A percentile compares a stretch with the other conserved stretches of the same genome.
phyloP scores from a whole-genome alignment of 2,329 filamentous ascomycete species.

The Penicillium sp. region DNA sequence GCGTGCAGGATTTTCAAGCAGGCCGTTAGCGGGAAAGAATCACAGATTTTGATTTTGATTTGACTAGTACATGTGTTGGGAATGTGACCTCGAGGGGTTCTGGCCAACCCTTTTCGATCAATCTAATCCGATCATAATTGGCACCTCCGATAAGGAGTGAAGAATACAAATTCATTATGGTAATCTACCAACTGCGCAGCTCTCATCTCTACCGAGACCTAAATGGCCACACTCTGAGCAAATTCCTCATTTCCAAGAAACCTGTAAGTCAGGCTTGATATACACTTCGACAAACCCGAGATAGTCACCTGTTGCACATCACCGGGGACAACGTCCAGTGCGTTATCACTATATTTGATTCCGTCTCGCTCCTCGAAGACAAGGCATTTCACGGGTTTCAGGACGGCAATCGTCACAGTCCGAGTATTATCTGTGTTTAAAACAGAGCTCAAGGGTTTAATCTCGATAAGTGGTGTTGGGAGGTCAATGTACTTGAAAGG shows the following conservation, averaged over 20 bases:
- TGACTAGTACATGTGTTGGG: too few species aligned
- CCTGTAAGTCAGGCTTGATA: background rate
- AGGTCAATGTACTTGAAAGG: conserved; percentile 61
- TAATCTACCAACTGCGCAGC: background rate
- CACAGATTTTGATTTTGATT: too few species aligned
- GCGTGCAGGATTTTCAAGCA: background rate
- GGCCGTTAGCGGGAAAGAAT: background rate
- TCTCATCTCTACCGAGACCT: background rate
- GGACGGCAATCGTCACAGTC: conserved; percentile 45
- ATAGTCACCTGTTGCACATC: conserved; percentile 50
- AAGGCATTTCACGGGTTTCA: conserved; percentile 59
- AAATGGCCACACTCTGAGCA: background rate
- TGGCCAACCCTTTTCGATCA: too few species aligned
- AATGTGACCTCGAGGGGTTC: too few species aligned
- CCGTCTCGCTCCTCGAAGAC: conserved; percentile 60
- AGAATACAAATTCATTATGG: background rate
- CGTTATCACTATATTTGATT: conserved; percentile 55
- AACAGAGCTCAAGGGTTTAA: background rate
- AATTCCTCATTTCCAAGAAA: background rate
- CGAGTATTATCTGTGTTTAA: background rate
- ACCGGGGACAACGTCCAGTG: conserved; percentile 59
- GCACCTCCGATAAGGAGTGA: background rate
- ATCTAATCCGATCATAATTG: too few species aligned
- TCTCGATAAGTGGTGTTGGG: background rate
- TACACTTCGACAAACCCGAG: background rate